Percentiles rank a stretch among this genome's conserved stretches.
Conservation (phyloP, 148 eudicot genomes). For the Fagopyrum esculentum region DNA sequence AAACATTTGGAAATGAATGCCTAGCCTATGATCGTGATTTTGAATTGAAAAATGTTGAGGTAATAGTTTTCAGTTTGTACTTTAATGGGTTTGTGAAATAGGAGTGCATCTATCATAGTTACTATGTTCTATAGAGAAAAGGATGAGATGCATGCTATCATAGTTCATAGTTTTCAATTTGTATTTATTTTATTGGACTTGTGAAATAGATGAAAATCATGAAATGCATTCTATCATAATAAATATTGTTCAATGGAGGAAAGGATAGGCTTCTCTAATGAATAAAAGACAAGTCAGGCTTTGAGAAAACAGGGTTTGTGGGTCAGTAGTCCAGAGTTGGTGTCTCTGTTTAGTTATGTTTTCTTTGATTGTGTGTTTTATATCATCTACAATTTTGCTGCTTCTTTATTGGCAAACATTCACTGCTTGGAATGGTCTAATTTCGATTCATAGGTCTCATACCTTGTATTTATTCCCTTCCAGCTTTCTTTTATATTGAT, state of each 20-base stretch:
- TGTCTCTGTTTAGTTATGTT: not conserved
- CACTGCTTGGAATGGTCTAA: not conserved
- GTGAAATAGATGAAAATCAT: too few species aligned
- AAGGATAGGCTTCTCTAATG: too few species aligned
- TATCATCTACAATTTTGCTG: not conserved
- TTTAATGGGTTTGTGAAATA: not conserved
- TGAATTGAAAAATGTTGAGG: constrained; percentile 91
- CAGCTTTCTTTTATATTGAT: not conserved
- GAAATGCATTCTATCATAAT: not conserved
- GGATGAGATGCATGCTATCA: not conserved
- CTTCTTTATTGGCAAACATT: not conserved
- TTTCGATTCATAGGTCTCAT: not conserved
- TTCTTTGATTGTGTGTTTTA: not conserved
- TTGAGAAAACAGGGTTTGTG: not conserved
- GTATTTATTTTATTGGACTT: not conserved
- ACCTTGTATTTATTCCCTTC: not conserved
- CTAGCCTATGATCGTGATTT: constrained; percentile 78
- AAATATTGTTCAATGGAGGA: not conserved
- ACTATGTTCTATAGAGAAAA: too few species aligned
- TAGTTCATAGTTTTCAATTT: not conserved
- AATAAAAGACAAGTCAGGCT: not conserved
- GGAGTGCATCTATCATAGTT: too few species aligned
- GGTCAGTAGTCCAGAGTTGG: not conserved
- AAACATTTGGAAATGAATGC: constrained; percentile 80
- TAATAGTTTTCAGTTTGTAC: constrained; percentile 7